phyloP scores from a whole-genome alignment of 441 rosid species.

The Manihot esculenta region DNA sequence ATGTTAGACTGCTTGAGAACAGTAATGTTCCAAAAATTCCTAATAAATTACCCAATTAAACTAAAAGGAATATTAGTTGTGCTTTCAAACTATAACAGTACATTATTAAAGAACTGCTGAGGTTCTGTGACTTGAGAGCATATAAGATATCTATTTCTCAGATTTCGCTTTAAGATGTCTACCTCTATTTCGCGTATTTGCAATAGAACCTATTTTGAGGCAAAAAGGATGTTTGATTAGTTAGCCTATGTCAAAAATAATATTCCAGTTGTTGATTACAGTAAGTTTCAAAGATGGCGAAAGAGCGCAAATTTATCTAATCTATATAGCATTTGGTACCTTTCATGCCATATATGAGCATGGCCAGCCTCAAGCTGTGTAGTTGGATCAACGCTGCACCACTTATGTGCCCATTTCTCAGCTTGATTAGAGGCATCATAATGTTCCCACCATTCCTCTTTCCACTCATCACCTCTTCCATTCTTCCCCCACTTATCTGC shows the following conservation, averaged over 20 bases:
- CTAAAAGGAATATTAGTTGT: too few relatives aligned
- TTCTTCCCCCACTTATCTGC: constrained; percentile 98
- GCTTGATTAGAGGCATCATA: constrained; percentile 80
- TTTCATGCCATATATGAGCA: constrained; percentile 98
- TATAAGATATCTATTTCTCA: background rate
- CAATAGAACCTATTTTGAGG: background rate
- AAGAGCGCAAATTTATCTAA: constrained; percentile 6
- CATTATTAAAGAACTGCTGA: background rate
- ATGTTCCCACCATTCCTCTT: constrained; percentile 94
- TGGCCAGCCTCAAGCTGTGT: constrained; percentile 81
- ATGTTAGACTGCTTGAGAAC: background rate
- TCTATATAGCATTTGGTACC: constrained; percentile 38
- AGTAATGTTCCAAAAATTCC: background rate
- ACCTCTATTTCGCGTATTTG: background rate
- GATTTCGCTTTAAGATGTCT: background rate
- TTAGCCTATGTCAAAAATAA: background rate
- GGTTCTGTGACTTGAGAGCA: background rate
- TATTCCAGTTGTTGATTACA: constrained; percentile 6
- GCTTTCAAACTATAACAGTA: too few relatives aligned
- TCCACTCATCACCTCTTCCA: constrained; percentile 84
- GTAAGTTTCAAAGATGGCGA: background rate
- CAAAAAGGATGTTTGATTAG: too few relatives aligned
- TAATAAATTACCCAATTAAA: background rate
- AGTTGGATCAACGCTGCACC: constrained; percentile 91
- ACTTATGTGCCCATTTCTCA: constrained; percentile 95